Percentiles rank a stretch among this genome's conserved stretches.
These are phyloP conservation scores for Senna tora DNA, from an alignment of 306 rosid genomes.

Conservation along the genomic window DNA sequence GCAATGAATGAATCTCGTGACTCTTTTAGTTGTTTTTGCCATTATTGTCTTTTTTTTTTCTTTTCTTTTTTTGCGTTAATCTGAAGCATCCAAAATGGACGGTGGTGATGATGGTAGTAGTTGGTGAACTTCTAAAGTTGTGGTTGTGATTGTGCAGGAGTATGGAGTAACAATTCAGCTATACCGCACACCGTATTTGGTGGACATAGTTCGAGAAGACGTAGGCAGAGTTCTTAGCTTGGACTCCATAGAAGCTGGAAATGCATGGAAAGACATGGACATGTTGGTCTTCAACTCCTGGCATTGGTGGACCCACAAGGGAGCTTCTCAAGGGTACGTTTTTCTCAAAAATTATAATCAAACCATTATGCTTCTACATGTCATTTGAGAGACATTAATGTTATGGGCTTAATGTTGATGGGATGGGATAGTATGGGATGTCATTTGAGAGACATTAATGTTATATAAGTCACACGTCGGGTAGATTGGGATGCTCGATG, in stretches of 20 bases:
- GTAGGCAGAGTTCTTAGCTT: conserved; percentile 76
- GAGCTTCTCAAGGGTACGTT: conserved; percentile 75
- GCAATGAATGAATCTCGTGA: neutral
- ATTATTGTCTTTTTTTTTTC: neutral
- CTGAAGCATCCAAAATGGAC: conserved; percentile 24
- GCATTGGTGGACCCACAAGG: conserved; percentile 85
- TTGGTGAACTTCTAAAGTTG: no score
- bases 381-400: no score
- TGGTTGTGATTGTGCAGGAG: conserved; percentile 79
- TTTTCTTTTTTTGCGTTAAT: neutral
- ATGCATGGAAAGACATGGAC: conserved; percentile 52
- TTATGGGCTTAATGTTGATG: no score
- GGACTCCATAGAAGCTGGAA: conserved; percentile 72
- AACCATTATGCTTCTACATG: no score
- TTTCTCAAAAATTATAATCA: no score
- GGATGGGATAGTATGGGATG: no score
- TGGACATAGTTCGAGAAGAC: conserved; percentile 65
- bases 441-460: no score
- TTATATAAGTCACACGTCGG: no score
- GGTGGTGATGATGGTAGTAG: conserved; percentile 17
- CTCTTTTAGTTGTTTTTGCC: conserved; percentile 30
- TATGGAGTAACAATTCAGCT: conserved; percentile 69
- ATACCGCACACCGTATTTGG: conserved; percentile 86
- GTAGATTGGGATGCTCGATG: no score
- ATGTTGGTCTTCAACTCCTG: conserved; percentile 22